Percentiles rank a stretch among this genome's conserved stretches.
Evolutionary conservation across 768 basidiomycete genomes (phyloP).

Genomic region (Naematelia encephala): DNA sequence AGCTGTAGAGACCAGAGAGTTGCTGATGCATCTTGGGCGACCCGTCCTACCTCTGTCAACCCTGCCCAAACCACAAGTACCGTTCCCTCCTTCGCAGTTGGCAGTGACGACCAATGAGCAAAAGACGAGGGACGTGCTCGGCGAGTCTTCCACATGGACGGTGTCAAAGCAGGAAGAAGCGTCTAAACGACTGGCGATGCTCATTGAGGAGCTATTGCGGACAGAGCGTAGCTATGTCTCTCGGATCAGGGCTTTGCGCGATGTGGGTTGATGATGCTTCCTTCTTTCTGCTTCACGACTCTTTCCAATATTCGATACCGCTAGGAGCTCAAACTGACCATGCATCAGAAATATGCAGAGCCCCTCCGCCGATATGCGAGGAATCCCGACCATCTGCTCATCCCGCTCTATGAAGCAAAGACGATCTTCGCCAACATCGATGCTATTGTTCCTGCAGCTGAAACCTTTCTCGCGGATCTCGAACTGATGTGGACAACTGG

Average conservation of each 20-base stretch:
- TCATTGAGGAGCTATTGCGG: slow-evolving; percentile 78
- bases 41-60: slow-evolving; percentile 29
- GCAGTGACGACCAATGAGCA: not conserved
- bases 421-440: slow-evolving; percentile 93
- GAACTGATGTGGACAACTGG: slow-evolving; percentile 67
- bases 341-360: slow-evolving; percentile 73
- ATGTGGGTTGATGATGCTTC: too few relatives aligned
- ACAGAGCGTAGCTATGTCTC: slow-evolving; percentile 88
- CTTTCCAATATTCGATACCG: not conserved
- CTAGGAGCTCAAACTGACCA: not conserved
- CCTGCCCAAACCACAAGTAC: slow-evolving; percentile 17
- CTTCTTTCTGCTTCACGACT: too few relatives aligned
- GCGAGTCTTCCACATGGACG: slow-evolving; percentile 15
- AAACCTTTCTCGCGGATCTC: slow-evolving; percentile 75
- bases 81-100: slow-evolving; percentile 24
- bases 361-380: slow-evolving; percentile 82
- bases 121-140: not conserved
- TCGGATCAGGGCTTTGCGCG: slow-evolving; percentile 74
- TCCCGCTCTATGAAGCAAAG: slow-evolving; percentile 86
- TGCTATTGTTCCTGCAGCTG: slow-evolving; percentile 80
- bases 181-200: slow-evolving; percentile 57
- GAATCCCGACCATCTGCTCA: slow-evolving; percentile 77
- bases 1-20: slow-evolving; percentile 42
- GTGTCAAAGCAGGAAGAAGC: slow-evolving; percentile 49
- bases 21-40: slow-evolving; percentile 36